These are phyloP conservation scores for Xylariaceae sp. DNA, from an alignment of 2,329 filamentous ascomycete genomes.

Conservation along the genomic window DNA sequence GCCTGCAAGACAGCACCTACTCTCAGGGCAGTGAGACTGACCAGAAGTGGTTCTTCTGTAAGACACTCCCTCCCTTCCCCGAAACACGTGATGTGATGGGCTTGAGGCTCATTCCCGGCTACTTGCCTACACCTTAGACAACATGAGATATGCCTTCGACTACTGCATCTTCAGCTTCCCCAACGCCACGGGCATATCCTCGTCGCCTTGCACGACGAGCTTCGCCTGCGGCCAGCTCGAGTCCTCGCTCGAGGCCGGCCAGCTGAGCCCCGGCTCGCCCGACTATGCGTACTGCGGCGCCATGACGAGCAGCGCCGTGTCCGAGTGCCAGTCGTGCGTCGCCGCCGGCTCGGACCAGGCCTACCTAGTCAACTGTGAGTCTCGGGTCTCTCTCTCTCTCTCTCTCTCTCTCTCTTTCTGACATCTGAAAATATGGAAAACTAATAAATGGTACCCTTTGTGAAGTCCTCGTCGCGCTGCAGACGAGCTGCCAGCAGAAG, in stretches of 20 bases:
- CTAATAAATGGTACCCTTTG: too few species aligned
- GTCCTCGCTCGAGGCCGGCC: constrained; percentile 31
- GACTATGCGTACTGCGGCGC: constrained; percentile 40
- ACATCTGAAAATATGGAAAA: too few species aligned
- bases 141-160: constrained; percentile 44
- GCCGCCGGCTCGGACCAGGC: constrained; percentile 31
- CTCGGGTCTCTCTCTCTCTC: too few species aligned
- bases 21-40: constrained; percentile 41
- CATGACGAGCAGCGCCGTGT: constrained; percentile 26
- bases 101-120: too few species aligned
- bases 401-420: too few species aligned
- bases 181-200: constrained; percentile 36
- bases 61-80: constrained; percentile 14
- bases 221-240: constrained; percentile 42
- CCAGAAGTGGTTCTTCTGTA: constrained; percentile 50
- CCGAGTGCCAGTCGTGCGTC: constrained; percentile 39
- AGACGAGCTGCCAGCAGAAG: constrained; percentile 43
- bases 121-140: constrained; percentile 33
- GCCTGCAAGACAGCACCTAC: constrained; percentile 45
- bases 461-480: constrained; percentile 41
- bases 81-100: too few species aligned
- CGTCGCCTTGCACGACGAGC: constrained; percentile 42
- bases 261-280: constrained; percentile 26
- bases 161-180: constrained; percentile 47
- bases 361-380: constrained; percentile 44